Conservation (phyloP, 108 stramenopile species). For the Craspedostauros australis region DNA sequence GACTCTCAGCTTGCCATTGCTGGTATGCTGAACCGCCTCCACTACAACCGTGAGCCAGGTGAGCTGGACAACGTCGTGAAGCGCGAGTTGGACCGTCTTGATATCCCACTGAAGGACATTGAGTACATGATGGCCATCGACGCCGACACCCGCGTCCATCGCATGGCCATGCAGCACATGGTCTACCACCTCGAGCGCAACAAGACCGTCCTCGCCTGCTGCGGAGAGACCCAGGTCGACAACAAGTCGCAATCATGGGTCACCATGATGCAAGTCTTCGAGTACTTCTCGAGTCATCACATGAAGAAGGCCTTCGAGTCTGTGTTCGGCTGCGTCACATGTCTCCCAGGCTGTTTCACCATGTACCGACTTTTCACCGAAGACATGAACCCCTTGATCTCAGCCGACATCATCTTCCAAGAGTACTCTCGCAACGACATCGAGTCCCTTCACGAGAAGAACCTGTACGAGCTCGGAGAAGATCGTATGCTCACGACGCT, state of each 20-base stretch:
- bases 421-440: conserved; percentile 51
- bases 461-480: conserved; percentile 50
- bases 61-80: conserved; percentile 43
- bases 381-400: conserved; percentile 22
- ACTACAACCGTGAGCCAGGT: too few relatives aligned
- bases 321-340: conserved; percentile 42
- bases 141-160: conserved; percentile 48
- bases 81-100: conserved; percentile 32
- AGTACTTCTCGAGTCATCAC: conserved; percentile 7
- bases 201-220: conserved; percentile 39
- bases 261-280: conserved; percentile 56
- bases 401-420: conserved; percentile 33
- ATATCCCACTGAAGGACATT: conserved; percentile 44
- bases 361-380: conserved; percentile 51
- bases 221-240: conserved; percentile 57
- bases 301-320: conserved; percentile 23
- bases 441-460: conserved; percentile 50
- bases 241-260: conserved; percentile 51
- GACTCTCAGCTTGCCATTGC: conserved; percentile 52
- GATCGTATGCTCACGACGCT: conserved; percentile 64
- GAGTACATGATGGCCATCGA: conserved; percentile 49
- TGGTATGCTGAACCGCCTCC: conserved; percentile 52
- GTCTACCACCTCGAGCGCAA: conserved; percentile 38
- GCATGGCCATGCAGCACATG: conserved; percentile 40
- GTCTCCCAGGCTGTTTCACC: conserved; percentile 55